Percentiles rank a stretch among this genome's conserved stretches.
Evolutionary conservation across 2,329 filamentous ascomycete genomes (phyloP).

Genomic region (Ustulina deusta): DNA sequence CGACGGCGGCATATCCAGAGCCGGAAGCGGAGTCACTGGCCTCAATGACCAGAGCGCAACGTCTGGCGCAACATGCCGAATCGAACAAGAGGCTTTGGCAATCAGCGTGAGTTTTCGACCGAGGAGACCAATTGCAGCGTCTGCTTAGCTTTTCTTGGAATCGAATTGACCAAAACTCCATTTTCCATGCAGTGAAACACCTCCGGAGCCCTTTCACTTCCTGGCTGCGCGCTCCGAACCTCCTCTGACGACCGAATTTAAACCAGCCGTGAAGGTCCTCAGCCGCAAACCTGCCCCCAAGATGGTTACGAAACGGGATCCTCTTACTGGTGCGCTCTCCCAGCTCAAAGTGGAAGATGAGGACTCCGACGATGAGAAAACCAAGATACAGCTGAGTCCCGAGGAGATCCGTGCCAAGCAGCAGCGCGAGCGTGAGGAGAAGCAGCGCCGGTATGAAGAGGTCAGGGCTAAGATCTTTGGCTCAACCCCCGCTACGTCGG

Average conservation of each 20-base stretch:
- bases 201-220: constrained; percentile 78
- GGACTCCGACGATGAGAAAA: constrained; percentile 74
- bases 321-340: constrained; percentile 61
- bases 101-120: constrained; percentile 73
- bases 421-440: constrained; percentile 85
- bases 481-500: constrained; percentile 43
- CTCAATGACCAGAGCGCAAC: constrained; percentile 77
- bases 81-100: constrained; percentile 90
- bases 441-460: constrained; percentile 90
- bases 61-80: constrained; percentile 82
- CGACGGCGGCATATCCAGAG: constrained; percentile 55
- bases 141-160: background rate
- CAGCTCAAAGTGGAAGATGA: constrained; percentile 63
- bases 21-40: constrained; percentile 54
- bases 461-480: constrained; percentile 81
- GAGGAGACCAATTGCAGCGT: background rate
- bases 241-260: constrained; percentile 76
- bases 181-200: constrained; percentile 70
- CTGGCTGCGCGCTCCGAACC: constrained; percentile 66
- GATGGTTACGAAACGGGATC: constrained; percentile 69
- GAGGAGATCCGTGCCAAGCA: constrained; percentile 84
- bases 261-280: constrained; percentile 84
- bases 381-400: constrained; percentile 72
- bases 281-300: constrained; percentile 80
- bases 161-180: constrained; percentile 11